phyloP scores from a whole-genome alignment of 2,329 filamentous ascomycete species.

The Macrophomina phaseolina region DNA sequence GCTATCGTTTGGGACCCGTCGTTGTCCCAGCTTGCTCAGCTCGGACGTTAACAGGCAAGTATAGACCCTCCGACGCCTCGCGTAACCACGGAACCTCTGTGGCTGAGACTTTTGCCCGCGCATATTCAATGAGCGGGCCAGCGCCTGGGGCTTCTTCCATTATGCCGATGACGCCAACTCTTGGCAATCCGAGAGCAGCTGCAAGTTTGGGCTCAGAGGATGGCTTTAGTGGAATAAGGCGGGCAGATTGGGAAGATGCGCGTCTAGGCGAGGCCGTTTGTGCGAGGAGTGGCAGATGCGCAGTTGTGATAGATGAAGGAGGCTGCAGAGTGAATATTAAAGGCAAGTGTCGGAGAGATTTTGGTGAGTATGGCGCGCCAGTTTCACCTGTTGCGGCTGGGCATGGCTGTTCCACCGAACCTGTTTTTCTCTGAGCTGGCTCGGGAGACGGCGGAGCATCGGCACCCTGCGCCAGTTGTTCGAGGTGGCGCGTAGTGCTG shows the following conservation, averaged over 20 bases:
- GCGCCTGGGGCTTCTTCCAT: slow-evolving; percentile 62
- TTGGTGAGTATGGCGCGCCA: neutral
- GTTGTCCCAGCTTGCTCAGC: slow-evolving; percentile 1
- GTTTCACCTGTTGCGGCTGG: slow-evolving; percentile 4
- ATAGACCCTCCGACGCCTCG: slow-evolving; percentile 49
- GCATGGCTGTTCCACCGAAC: neutral
- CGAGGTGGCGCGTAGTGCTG: slow-evolving; percentile 65
- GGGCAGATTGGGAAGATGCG: slow-evolving; percentile 48
- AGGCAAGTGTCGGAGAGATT: slow-evolving; percentile 8
- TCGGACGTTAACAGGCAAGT: slow-evolving; percentile 54
- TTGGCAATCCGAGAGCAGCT: slow-evolving; percentile 63
- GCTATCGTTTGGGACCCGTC: neutral
- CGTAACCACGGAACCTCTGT: slow-evolving; percentile 64
- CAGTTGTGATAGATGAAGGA: slow-evolving; percentile 55
- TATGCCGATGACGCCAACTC: slow-evolving; percentile 69
- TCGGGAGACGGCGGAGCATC: neutral
- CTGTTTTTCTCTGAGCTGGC: neutral
- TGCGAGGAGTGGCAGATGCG: slow-evolving; percentile 65
- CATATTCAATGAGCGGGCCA: slow-evolving; percentile 62
- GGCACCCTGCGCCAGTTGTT: slow-evolving; percentile 42
- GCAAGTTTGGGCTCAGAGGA: slow-evolving; percentile 64
- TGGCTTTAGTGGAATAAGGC: slow-evolving; percentile 68
- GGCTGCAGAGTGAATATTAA: slow-evolving; percentile 22
- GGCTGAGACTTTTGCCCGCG: slow-evolving; percentile 57
- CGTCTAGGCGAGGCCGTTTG: slow-evolving; percentile 48